phyloP scores from a whole-genome alignment of 2,329 filamentous ascomycete species.

The Fusarium armeniacum region DNA sequence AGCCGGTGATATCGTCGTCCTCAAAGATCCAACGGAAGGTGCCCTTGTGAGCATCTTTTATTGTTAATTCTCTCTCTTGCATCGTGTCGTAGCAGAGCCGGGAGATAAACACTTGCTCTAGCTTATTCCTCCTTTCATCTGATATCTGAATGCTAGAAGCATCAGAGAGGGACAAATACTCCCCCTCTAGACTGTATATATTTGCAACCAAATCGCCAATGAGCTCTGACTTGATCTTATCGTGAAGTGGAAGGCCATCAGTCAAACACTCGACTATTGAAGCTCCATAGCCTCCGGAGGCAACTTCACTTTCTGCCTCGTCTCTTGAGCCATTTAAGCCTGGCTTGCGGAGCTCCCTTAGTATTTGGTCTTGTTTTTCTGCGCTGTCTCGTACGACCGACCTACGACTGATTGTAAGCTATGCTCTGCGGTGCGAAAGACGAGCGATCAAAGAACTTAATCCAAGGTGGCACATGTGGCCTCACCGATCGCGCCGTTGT shows the following conservation, averaged over 20 bases:
- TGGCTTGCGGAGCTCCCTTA: neutral
- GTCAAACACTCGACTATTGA: slow-evolving; percentile 4
- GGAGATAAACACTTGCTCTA: slow-evolving; percentile 12
- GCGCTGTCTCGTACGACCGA: neutral
- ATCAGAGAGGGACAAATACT: neutral
- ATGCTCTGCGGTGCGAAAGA: neutral
- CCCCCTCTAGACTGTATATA: neutral
- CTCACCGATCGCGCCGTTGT: neutral
- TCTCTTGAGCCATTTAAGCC: accelerated
- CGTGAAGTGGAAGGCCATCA: neutral
- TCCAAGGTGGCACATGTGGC: neutral
- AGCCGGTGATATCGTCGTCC: neutral
- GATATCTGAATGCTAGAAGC: slow-evolving; percentile 2
- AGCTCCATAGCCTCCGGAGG: neutral
- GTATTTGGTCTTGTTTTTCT: neutral
- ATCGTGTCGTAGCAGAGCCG: slow-evolving; percentile 23
- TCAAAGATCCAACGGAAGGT: slow-evolving; percentile 30
- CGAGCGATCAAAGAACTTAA: neutral
- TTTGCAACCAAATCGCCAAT: neutral
- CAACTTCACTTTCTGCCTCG: too few relatives aligned
- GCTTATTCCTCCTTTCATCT: neutral
- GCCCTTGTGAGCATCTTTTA: slow-evolving; percentile 21
- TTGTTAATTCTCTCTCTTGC: slow-evolving; percentile 19
- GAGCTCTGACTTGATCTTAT: slow-evolving; percentile 1
- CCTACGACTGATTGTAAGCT: neutral